A percentile compares a stretch with the other conserved stretches of the same genome.
phyloP scores from a whole-genome alignment of 1,139 yeast genomes.

The Pichia sp. region DNA sequence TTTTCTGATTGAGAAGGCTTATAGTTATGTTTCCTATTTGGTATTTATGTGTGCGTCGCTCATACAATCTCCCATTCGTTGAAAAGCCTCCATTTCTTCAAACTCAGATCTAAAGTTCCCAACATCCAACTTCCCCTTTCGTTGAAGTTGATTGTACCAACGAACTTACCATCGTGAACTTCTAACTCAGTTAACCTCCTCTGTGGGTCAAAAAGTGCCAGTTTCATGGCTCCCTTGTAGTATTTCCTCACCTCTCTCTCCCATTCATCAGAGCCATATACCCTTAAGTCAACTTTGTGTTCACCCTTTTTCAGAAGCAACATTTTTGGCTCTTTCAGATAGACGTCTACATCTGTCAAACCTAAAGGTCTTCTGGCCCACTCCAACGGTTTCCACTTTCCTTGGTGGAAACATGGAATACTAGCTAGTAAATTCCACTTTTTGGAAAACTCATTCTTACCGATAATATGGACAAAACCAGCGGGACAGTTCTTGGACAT shows the following conservation, averaged over 20 bases:
- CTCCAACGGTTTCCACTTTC: slow-evolving; percentile 49
- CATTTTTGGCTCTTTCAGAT: slow-evolving; percentile 80
- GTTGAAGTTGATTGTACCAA: slow-evolving; percentile 51
- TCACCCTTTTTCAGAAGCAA: slow-evolving; percentile 38
- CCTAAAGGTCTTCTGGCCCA: slow-evolving; percentile 59
- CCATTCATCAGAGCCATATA: slow-evolving; percentile 4
- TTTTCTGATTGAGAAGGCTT: too few relatives aligned
- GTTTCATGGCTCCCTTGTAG: slow-evolving; percentile 27
- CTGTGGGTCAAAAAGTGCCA: slow-evolving; percentile 12
- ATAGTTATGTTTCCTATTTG: too few relatives aligned
- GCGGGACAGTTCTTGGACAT: slow-evolving; percentile 60
- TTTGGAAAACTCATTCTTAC: slow-evolving; percentile 48
- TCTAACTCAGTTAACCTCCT: slow-evolving; percentile 43
- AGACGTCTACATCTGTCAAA: slow-evolving; percentile 56
- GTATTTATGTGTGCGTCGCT: too few relatives aligned
- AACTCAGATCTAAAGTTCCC: slow-evolving; percentile 70
- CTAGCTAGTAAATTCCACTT: slow-evolving; percentile 69
- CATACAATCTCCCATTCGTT: slow-evolving; percentile 65
- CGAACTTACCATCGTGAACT: slow-evolving; percentile 46
- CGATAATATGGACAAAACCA: slow-evolving; percentile 77
- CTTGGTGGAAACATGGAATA: slow-evolving; percentile 71
- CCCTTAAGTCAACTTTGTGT: slow-evolving; percentile 8
- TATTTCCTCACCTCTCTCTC: slow-evolving; percentile 27
- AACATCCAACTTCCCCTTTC: slow-evolving; percentile 83
- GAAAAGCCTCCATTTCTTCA: slow-evolving; percentile 81